Percentiles rank a stretch among this genome's conserved stretches.
Conservation (phyloP, 306 rosid genomes). For the Prunus davidiana region DNA sequence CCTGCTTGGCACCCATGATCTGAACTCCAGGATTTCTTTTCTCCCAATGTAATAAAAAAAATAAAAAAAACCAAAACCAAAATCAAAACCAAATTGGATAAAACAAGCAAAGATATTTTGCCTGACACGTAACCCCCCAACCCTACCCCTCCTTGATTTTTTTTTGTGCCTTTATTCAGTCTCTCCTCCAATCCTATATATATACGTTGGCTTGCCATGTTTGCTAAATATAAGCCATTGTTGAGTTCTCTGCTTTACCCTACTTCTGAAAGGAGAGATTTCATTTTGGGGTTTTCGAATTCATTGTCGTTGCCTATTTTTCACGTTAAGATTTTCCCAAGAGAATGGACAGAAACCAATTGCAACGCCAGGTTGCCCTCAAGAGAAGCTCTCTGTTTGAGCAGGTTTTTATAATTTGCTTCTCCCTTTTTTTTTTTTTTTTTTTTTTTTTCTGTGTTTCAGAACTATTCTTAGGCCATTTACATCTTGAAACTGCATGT, state of each 20-base stretch:
- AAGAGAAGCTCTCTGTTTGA: slow-evolving; percentile 57
- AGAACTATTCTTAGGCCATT: neutral
- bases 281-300: neutral
- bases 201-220: neutral
- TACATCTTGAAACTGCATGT: neutral
- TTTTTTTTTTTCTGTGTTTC: neutral
- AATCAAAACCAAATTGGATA: neutral
- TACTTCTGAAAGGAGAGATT: neutral
- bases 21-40: no score
- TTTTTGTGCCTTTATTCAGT: neutral
- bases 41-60: no score
- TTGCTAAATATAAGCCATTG: neutral
- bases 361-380: slow-evolving; percentile 45
- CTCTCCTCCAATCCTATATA: slow-evolving; percentile 3
- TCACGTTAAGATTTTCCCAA: neutral
- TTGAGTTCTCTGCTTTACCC: neutral
- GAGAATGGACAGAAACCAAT: slow-evolving; percentile 49
- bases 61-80: neutral
- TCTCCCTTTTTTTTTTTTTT: neutral
- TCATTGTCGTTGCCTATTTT: neutral
- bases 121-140: slow-evolving; percentile 12
- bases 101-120: neutral
- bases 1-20: no score
- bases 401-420: slow-evolving; percentile 38
- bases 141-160: slow-evolving; percentile 8